phyloP scores from a whole-genome alignment of 441 rosid genomes.

The Bruguiera hainesii region DNA sequence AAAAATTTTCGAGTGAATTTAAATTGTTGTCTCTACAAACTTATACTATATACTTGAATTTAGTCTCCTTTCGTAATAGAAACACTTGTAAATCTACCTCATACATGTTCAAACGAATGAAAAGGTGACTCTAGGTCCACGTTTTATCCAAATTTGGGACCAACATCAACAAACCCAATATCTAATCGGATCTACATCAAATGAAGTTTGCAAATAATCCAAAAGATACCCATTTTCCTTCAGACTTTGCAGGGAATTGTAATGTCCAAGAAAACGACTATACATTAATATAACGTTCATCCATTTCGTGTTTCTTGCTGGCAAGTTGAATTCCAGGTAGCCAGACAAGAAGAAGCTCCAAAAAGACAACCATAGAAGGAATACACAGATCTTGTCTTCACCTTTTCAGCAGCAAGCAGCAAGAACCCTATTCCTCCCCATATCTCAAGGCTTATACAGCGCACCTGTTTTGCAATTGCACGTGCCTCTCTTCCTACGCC shows the following conservation, averaged over 20 bases:
- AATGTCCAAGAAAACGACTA: slow-evolving; percentile 25
- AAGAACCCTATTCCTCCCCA: slow-evolving; percentile 18
- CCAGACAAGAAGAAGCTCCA: slow-evolving; percentile 6
- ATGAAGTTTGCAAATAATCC: background rate
- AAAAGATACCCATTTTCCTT: background rate
- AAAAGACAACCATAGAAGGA: slow-evolving; percentile 3
- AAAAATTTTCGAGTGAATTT: no score
- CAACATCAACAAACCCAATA: no score
- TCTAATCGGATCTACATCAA: background rate
- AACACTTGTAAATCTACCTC: no score
- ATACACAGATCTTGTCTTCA: slow-evolving; percentile 19
- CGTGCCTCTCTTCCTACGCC: slow-evolving; percentile 19
- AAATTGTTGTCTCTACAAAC: no score
- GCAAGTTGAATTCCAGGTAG: slow-evolving; percentile 12
- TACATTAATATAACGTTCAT: slow-evolving; percentile 17
- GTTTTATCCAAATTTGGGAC: no score
- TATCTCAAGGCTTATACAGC: slow-evolving; percentile 36
- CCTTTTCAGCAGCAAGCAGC: slow-evolving; percentile 14
- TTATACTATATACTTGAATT: no score
- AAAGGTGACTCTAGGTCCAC: no score
- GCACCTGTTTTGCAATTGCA: slow-evolving; percentile 13
- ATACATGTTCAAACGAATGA: no score
- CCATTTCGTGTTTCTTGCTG: slow-evolving; percentile 1
- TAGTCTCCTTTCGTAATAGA: no score
- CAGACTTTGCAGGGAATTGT: background rate